Evolutionary conservation across 768 basidiomycete genomes (phyloP), one percentile per base, ranked within the genome.

Genomic region (Agaricus subrufescens): DNA sequence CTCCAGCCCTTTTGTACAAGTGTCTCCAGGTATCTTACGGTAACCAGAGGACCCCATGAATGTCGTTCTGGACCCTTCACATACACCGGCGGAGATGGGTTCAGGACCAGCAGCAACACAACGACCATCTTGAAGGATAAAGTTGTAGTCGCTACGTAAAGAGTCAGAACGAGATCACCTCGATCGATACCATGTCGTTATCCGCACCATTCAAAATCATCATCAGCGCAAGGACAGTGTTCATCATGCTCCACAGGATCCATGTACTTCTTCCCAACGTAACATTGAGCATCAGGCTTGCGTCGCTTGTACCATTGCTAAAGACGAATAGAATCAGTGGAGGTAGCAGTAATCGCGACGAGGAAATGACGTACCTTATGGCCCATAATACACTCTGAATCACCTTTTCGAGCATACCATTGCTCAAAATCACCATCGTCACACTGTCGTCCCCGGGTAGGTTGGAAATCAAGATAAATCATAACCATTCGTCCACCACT

Each of bases 301-400:
- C 94, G 80, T 23, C 97, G 83, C 51, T 70, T 78, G 69, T 96
- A 99, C 87, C 89, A 98, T 89, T 98, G 96, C 91, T 95, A 65
- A 2, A 54, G 49, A 50, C 58, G 54, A 8, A 46, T 52, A 44
- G 3, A 37, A n/a, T 46, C 30, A 12, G 10, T 1, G 11, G 23
- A 12, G 25, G 30, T 19, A 12, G 25, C 25, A 37, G 38, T n/a
- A 31, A 44, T n/a, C 23, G 8, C n/a, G 39, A 27, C 37, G n/a
- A 50, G 15, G 26, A 52, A 44, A 43, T 42, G 12, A 34, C 78
- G 48, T 51, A 91, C 92, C 81, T 90, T 94, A 65, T 91, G 92
- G 0, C 96, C 96, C 92, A 98, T 95, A 25, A 98, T 71, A 69
- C 96, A 98, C 61, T 91, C 82, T 37, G 77, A 76, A 46, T 78